Evolutionary conservation across 1,284 basidiomycete species (phyloP).

Genomic region (Cutaneotrichosporon cavernicola): DNA sequence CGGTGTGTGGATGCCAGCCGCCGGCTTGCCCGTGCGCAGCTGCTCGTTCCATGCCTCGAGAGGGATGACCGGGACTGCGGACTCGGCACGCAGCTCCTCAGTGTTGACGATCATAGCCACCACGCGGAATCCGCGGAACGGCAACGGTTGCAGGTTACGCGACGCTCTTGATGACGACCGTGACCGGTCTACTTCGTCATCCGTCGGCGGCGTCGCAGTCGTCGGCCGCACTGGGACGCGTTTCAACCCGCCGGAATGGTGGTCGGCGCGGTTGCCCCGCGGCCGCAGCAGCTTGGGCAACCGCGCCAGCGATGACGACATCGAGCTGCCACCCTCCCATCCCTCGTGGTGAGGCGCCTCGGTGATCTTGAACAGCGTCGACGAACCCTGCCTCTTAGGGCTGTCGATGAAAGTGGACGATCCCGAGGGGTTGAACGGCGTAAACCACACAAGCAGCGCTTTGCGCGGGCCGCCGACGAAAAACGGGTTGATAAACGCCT

Average conservation of each 20-base stretch:
- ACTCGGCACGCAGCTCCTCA: constrained; percentile 41
- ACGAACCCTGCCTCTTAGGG: constrained; percentile 8
- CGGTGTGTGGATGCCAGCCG: constrained; percentile 17
- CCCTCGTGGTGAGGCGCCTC: constrained; percentile 23
- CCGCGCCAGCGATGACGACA: constrained; percentile 32
- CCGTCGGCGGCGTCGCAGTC: constrained; percentile 17
- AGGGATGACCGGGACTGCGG: constrained; percentile 25
- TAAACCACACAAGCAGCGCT: constrained; percentile 50
- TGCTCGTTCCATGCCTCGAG: constrained; percentile 32
- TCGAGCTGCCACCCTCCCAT: constrained; percentile 10
- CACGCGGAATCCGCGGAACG: constrained; percentile 50
- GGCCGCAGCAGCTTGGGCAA: constrained; percentile 46
- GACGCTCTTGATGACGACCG: constrained; percentile 13
- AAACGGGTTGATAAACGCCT: constrained; percentile 29
- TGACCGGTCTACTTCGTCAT: constrained; percentile 6
- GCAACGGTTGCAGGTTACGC: constrained; percentile 37
- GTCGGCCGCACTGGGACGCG: constrained; percentile 18
- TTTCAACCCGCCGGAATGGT: constrained; percentile 5
- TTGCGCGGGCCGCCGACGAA: constrained; percentile 35
- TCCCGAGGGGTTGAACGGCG: constrained; percentile 46
- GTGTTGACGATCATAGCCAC: constrained; percentile 49
- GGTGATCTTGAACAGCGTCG: constrained; percentile 24
- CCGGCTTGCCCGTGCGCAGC: constrained; percentile 26
- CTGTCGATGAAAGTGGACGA: background rate
- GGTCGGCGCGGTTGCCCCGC: constrained; percentile 27